Evolutionary conservation across 2,329 filamentous ascomycete genomes (phyloP).

Genomic region (Colletotrichum karsti): DNA sequence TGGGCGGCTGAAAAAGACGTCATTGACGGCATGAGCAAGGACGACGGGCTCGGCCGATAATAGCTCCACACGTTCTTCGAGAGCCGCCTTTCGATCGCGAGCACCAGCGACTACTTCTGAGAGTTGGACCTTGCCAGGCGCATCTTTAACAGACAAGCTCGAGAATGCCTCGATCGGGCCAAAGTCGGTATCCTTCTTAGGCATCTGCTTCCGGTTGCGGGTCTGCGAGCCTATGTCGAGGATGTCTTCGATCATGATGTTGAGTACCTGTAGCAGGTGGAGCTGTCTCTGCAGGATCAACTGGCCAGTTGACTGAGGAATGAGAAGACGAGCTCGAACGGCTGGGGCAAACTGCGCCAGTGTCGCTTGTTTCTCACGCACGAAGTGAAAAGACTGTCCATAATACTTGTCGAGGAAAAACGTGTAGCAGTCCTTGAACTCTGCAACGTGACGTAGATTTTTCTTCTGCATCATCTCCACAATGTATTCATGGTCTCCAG

Average conservation of each 20-base stretch:
- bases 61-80: constrained; percentile 37
- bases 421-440: not conserved
- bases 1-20: not conserved
- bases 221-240: not conserved
- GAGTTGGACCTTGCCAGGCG: not conserved
- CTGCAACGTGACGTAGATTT: not conserved
- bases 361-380: not conserved
- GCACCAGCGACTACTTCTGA: not conserved
- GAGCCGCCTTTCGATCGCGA: constrained; percentile 11
- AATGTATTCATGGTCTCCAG: not conserved
- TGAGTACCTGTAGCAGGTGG: not conserved
- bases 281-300: not conserved
- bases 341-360: not conserved
- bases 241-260: not conserved
- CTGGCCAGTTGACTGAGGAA: not conserved
- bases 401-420: not conserved
- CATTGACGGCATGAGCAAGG: constrained; percentile 42
- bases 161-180: not conserved
- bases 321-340: not conserved
- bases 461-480: not conserved
- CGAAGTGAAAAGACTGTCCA: not conserved
- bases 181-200: not conserved
- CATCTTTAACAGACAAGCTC: not conserved
- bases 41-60: constrained; percentile 42
- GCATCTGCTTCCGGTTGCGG: not conserved